A percentile compares a stretch with the other conserved stretches of the same genome.
phyloP scores from a whole-genome alignment of 2,329 filamentous ascomycete genomes.

The Alternaria angustiovoidea region DNA sequence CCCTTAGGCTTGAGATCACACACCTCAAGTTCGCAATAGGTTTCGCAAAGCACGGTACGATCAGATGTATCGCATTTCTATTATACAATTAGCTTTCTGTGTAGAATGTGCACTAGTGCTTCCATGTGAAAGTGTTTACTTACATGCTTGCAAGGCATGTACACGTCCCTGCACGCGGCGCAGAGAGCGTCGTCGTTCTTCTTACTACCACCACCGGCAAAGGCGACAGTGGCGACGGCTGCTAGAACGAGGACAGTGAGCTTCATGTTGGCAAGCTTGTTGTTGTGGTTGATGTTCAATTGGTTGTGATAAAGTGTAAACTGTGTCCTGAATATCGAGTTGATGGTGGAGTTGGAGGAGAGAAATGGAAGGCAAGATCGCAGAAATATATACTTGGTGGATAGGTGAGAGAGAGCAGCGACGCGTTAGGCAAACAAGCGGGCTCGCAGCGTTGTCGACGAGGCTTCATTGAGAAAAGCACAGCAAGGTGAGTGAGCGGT shows the following conservation, averaged over 20 bases:
- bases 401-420: neutral
- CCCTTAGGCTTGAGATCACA: neutral
- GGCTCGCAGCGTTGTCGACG: neutral
- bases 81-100: neutral
- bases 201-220: neutral
- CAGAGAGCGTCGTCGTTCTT: neutral
- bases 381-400: neutral
- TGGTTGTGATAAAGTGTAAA: neutral
- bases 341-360: neutral
- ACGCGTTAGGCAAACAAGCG: neutral
- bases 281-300: neutral
- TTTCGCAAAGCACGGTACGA: neutral
- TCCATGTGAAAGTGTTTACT: neutral
- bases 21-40: neutral
- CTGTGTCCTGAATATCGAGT: neutral
- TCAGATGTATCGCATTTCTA: neutral
- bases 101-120: neutral
- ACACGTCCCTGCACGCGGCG: neutral
- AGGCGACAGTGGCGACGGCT: neutral
- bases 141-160: neutral
- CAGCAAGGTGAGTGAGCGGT: neutral
- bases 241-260: neutral
- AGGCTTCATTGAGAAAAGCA: neutral
- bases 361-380: neutral
- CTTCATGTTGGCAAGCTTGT: conserved; percentile 2